These are phyloP conservation scores for Euphorbia pulcherrima DNA, from an alignment of 345 rosid genomes.

Conservation along the genomic window DNA sequence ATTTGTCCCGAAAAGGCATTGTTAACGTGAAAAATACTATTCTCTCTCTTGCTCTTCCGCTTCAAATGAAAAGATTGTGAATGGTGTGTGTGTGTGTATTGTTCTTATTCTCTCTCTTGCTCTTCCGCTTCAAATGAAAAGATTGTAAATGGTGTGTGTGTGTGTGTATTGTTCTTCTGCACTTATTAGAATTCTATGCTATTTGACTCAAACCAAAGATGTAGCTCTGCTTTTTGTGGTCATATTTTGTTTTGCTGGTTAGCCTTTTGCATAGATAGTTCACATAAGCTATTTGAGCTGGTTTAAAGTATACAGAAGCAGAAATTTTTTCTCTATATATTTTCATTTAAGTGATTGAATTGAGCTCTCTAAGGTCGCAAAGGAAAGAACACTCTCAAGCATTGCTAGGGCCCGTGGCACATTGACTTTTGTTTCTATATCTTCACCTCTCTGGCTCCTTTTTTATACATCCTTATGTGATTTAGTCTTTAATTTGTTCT, in stretches of 20 bases:
- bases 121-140: neutral
- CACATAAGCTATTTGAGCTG: neutral
- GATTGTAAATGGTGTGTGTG: neutral
- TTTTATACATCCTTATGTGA: neutral
- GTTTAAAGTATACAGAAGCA: neutral
- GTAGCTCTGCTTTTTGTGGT: neutral
- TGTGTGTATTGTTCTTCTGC: neutral
- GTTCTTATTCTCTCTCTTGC: neutral
- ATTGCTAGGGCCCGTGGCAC: neutral
- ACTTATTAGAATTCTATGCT: neutral
- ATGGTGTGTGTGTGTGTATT: neutral
- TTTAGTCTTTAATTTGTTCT: neutral
- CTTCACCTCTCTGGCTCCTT: neutral
- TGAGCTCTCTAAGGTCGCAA: neutral
- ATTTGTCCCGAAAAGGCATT: neutral
- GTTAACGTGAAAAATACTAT: neutral
- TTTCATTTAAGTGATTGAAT: no score
- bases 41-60: neutral
- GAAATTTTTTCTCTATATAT: no score
- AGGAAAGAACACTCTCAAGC: neutral
- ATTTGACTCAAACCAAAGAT: neutral
- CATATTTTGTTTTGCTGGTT: neutral
- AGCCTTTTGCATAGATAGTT: neutral
- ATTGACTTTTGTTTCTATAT: neutral
- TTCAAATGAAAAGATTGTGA: neutral